Evolutionary conservation across 2,329 filamentous ascomycete genomes (phyloP), one percentile per base, ranked within the genome.

Genomic region (Aspergillus terreus): DNA sequence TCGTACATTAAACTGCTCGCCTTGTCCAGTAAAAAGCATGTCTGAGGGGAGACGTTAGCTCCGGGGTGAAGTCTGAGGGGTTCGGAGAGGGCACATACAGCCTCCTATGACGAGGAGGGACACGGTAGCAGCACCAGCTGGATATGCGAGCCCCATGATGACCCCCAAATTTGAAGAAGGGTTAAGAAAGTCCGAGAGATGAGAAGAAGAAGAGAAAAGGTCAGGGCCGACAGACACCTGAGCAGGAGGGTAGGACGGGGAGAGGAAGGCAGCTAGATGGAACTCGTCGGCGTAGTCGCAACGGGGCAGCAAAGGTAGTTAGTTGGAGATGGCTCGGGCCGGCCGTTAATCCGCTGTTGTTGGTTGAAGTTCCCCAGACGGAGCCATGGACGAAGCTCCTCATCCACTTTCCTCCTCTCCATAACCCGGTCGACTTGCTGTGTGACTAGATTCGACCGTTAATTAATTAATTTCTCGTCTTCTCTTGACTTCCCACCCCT

Each of bases 1-100:
- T 68, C 83, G 56, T 82, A 91, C 90, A 77, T 99, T 95, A 78
- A 99, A 99, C 54, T 87, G 80, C 81, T 99, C 92, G 70, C 95
- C 94, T 72, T 89, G 91, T 69, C 90, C 91, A 68, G 94, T 95
- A 71, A 99, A 96, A 71, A 99, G 90, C 90, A 99, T 95, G 76
- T 99, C 94, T 99, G 60, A 38, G 55, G 49, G 44, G 15, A 50
- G 53, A 52, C 45, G 49, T 48, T 49, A 54, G 17, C 44, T 62
- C 58, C 64, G 62, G 55, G 40, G 33, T 47, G 52, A 40, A 46
- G 44, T 44, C 46, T 25, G 36, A 21, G 11, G 32, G 23, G 49
- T 56, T 49, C 50, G 32, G 53, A 45, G 53, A 46, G 44, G 19
- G 19, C 47, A 65, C 89, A 73, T 82, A 95, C 90, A 94, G 72